Evolutionary conservation across 2,329 filamentous ascomycete genomes (phyloP).

Genomic region (Ilyonectria mors-panacis): DNA sequence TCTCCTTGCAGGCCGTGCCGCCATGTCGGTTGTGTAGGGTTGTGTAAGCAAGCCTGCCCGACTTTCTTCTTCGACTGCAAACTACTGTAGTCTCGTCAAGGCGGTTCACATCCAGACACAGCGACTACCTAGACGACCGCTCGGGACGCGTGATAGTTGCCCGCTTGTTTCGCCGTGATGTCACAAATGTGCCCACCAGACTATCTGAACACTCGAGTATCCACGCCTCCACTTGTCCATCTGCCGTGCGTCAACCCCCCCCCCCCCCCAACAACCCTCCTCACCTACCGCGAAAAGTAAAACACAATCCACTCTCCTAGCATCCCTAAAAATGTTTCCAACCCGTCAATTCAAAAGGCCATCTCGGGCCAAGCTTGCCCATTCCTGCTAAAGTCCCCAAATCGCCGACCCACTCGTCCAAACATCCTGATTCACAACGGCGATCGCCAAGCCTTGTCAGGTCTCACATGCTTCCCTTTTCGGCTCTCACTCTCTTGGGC

Average conservation of each 20-base stretch:
- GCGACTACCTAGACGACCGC: no score
- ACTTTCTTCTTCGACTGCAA: no score
- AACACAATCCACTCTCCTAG: neutral
- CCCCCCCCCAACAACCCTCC: no score
- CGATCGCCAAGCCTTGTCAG: neutral
- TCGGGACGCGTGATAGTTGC: no score
- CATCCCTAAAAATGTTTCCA: neutral
- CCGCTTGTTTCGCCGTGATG: no score
- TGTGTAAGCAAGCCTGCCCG: no score
- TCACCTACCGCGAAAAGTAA: constrained; percentile 1
- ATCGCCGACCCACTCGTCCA: neutral
- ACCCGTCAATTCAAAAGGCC: neutral
- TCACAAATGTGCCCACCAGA: no score
- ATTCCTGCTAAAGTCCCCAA: neutral
- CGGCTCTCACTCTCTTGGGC: neutral
- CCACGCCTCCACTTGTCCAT: constrained; percentile 4
- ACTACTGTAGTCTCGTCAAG: no score
- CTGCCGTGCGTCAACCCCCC: neutral
- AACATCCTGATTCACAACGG: neutral
- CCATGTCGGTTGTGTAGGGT: no score
- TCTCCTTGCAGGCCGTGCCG: no score
- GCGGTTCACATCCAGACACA: no score
- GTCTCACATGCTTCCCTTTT: neutral
- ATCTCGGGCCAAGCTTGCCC: neutral
- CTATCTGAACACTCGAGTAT: neutral